These are phyloP conservation scores for Alternaria brassicae DNA, from an alignment of 2,329 filamentous ascomycete genomes.

Conservation along the genomic window DNA sequence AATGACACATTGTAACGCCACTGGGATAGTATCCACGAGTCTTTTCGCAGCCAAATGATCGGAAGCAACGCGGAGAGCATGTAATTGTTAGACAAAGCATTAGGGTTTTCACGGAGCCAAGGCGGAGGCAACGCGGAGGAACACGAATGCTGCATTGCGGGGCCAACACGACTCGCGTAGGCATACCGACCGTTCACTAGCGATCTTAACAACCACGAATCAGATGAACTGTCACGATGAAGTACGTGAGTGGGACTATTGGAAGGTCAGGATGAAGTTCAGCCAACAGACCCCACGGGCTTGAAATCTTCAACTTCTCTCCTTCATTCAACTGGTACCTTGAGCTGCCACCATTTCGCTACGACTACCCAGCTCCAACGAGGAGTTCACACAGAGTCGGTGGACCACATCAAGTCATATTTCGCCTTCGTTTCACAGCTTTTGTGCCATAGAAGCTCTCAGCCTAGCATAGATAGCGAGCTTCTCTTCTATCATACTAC, in stretches of 20 bases:
- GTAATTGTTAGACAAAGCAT: background rate
- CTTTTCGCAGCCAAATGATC: background rate
- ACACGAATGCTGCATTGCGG: constrained; percentile 8
- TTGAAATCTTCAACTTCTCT: background rate
- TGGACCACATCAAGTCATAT: background rate
- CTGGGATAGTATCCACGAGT: background rate
- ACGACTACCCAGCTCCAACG: background rate
- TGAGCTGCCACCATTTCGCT: background rate
- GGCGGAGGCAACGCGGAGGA: constrained; percentile 28
- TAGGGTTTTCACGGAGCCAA: constrained; percentile 8
- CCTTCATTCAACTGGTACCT: background rate
- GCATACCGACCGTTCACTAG: background rate
- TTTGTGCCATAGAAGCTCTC: background rate
- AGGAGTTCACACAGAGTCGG: background rate
- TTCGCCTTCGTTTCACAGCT: no score
- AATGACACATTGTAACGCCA: background rate
- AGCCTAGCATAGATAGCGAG: background rate
- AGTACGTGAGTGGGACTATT: background rate
- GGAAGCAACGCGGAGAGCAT: background rate
- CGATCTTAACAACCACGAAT: background rate
- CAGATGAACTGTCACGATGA: background rate
- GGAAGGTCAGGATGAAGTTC: background rate
- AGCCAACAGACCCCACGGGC: background rate
- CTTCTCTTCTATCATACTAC: constrained; percentile 18
- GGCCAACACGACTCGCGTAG: background rate